Evolutionary conservation across 106 monocot genomes (phyloP).

Genomic region (Platanthera guangdongensis): DNA sequence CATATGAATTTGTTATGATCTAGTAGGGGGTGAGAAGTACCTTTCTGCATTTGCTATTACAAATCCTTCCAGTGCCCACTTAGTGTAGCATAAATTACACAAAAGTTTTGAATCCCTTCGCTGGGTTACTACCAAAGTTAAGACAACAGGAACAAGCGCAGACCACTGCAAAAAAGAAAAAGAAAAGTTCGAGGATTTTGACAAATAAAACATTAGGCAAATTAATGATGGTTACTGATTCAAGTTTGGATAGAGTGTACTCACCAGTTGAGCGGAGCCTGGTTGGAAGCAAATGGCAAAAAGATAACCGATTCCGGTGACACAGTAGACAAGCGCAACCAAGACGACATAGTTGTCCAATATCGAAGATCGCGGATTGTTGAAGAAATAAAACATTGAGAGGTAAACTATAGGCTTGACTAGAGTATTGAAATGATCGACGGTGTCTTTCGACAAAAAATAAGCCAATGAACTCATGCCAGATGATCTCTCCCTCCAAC

Average conservation of each 20-base stretch:
- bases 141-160: constrained; percentile 82
- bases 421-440: constrained; percentile 85
- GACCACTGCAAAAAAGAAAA: constrained; percentile 74
- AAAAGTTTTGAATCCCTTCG: constrained; percentile 25
- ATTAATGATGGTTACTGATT: not conserved
- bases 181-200: not conserved
- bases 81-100: constrained; percentile 77
- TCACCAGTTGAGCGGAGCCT: constrained; percentile 77
- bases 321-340: constrained; percentile 76
- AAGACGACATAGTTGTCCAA: constrained; percentile 56
- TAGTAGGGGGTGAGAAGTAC: constrained; percentile 10
- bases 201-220: not conserved
- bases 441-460: constrained; percentile 77
- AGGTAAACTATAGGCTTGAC: constrained; percentile 87
- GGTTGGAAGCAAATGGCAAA: constrained; percentile 84
- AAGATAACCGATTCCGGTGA: constrained; percentile 79
- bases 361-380: constrained; percentile 76
- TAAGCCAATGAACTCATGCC: constrained; percentile 93
- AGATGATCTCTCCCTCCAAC: constrained; percentile 77
- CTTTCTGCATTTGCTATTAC: constrained; percentile 80
- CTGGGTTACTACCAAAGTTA: constrained; percentile 89
- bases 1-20: too few species aligned
- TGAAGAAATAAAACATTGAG: constrained; percentile 96
- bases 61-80: constrained; percentile 95
- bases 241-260: not conserved